A percentile compares a stretch with the other conserved stretches of the same genome.
Conservation (phyloP, 2,329 filamentous ascomycete genomes). For the Arthrobotrys iridis region DNA sequence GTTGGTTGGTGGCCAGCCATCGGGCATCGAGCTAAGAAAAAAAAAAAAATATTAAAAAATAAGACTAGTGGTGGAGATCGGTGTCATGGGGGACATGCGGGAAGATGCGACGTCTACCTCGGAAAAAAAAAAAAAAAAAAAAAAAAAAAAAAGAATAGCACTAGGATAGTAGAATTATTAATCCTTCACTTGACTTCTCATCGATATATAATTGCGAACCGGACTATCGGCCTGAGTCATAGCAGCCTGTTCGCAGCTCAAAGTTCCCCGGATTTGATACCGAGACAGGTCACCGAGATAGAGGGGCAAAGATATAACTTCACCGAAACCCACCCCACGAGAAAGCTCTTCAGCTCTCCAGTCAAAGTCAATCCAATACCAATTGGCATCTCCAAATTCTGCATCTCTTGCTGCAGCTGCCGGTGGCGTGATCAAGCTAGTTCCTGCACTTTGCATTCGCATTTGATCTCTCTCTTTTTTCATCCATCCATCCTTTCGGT, state of each 20-base stretch:
- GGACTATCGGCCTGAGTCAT: conserved; percentile 32
- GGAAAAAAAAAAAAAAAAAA: conserved; percentile 2
- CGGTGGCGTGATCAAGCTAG: conserved; percentile 10
- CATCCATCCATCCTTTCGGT: neutral
- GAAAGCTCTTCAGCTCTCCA: neutral
- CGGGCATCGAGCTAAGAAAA: conserved; percentile 23
- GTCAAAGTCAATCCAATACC: neutral
- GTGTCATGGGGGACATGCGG: conserved; percentile 18
- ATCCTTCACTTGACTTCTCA: conserved; percentile 30
- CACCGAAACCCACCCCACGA: neutral
- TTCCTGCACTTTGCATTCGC: neutral
- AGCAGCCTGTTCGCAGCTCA: neutral
- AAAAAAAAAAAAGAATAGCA: conserved; percentile 3
- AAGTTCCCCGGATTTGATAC: neutral
- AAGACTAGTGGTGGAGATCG: neutral
- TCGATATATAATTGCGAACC: conserved; percentile 16
- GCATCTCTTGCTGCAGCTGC: neutral
- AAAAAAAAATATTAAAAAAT: conserved; percentile 42
- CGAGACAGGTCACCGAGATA: neutral
- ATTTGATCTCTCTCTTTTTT: neutral
- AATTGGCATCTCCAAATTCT: conserved; percentile 19
- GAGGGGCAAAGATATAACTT: neutral
- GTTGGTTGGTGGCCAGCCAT: conserved; percentile 27
- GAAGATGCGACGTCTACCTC: conserved; percentile 27
- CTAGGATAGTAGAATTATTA: neutral